These are phyloP conservation scores for Noccaea bulbosa DNA, from an alignment of 345 rosid genomes.

Conservation along the genomic window DNA sequence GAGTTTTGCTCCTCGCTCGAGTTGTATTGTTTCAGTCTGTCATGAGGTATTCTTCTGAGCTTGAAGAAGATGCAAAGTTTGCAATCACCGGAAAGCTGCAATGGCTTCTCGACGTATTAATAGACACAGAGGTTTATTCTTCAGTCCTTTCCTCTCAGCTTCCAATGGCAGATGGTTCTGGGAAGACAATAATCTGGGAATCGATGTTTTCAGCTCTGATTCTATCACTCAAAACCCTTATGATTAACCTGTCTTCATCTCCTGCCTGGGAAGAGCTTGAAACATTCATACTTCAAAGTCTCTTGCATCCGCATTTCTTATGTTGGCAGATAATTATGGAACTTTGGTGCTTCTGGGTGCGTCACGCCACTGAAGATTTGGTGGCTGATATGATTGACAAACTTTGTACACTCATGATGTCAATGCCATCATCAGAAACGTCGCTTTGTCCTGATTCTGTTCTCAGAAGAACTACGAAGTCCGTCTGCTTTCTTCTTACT, in stretches of 20 bases:
- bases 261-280: too few relatives aligned
- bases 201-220: too few relatives aligned
- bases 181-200: conserved; percentile 60
- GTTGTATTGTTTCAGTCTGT: conserved; percentile 59
- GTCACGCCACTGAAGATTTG: conserved; percentile 60
- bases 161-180: conserved; percentile 61
- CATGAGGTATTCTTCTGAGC: conserved; percentile 57
- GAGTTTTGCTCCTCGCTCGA: conserved; percentile 54
- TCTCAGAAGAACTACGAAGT: conserved; percentile 71
- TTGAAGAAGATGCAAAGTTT: conserved; percentile 56
- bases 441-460: conserved; percentile 59
- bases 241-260: too few relatives aligned
- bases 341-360: conserved; percentile 80
- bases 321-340: conserved; percentile 84
- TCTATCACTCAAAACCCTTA: too few relatives aligned
- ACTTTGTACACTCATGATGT: conserved; percentile 59
- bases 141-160: conserved; percentile 65
- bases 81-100: conserved; percentile 59
- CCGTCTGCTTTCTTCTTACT: conserved; percentile 62
- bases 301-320: too few relatives aligned
- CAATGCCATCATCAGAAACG: conserved; percentile 56
- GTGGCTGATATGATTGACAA: conserved; percentile 53
- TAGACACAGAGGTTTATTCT: conserved; percentile 67
- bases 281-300: too few relatives aligned
- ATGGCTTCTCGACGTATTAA: conserved; percentile 66